phyloP scores from a whole-genome alignment of 192 early-diverging fungal species.

The Coemansia sp. region DNA sequence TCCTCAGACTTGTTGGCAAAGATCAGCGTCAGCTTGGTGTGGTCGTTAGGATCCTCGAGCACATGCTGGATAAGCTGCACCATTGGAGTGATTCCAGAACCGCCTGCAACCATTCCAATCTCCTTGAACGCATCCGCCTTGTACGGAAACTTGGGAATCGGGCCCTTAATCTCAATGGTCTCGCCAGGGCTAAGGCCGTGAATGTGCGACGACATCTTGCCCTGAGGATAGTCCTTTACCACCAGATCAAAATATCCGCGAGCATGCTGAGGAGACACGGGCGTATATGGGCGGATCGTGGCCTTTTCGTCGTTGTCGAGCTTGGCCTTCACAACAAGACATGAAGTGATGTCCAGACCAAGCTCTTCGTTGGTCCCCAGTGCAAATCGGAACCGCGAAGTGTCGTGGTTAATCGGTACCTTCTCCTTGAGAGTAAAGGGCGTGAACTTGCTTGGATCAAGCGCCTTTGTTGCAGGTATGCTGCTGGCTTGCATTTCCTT shows the following conservation, averaged over 20 bases:
- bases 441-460: constrained; percentile 48
- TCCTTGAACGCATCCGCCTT: constrained; percentile 61
- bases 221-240: constrained; percentile 74
- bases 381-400: constrained; percentile 64
- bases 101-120: constrained; percentile 82
- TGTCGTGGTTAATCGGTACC: constrained; percentile 70
- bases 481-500: constrained; percentile 12
- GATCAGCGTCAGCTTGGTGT: constrained; percentile 72
- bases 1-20: constrained; percentile 75
- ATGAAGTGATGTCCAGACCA: constrained; percentile 72
- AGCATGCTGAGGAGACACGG: constrained; percentile 59
- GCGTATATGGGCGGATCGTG: constrained; percentile 83
- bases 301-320: constrained; percentile 60
- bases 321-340: constrained; percentile 71
- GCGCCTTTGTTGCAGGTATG: constrained; percentile 24
- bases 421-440: constrained; percentile 49
- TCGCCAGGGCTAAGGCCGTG: constrained; percentile 71
- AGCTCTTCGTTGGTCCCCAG: constrained; percentile 66
- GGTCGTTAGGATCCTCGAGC: constrained; percentile 61
- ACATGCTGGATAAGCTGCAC: constrained; percentile 74
- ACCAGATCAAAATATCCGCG: constrained; percentile 76
- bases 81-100: constrained; percentile 85
- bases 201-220: constrained; percentile 66
- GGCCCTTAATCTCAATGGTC: constrained; percentile 77
- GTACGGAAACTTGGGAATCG: constrained; percentile 70